These are phyloP conservation scores for Paecilomyces fulvus DNA, from an alignment of 2,329 filamentous ascomycete species.

Conservation along the genomic window DNA sequence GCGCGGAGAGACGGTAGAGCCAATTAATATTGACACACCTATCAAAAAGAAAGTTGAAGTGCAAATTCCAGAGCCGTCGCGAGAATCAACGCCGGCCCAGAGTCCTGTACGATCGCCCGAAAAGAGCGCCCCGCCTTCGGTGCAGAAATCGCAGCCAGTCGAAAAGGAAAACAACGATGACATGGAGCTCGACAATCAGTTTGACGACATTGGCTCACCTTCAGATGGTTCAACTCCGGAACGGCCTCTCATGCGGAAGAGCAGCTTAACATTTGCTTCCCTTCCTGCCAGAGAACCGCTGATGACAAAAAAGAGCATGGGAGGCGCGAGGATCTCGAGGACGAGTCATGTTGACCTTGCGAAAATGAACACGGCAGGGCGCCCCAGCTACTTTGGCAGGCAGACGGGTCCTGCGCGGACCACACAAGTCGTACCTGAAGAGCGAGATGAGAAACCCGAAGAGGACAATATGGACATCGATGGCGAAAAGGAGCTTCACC, in stretches of 20 bases:
- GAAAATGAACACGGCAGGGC: slow-evolving; percentile 36
- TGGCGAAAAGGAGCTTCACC: slow-evolving; percentile 46
- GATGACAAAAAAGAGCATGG: slow-evolving; percentile 74
- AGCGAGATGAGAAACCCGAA: slow-evolving; percentile 34
- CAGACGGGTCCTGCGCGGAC: slow-evolving; percentile 55
- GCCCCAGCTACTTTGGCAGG: slow-evolving; percentile 65
- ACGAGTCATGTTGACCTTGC: slow-evolving; percentile 67
- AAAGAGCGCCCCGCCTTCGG: slow-evolving; percentile 7
- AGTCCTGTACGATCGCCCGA: slow-evolving; percentile 9
- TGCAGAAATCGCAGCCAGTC: slow-evolving; percentile 6
- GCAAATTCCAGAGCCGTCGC: slow-evolving; percentile 7
- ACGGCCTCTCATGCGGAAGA: slow-evolving; percentile 73
- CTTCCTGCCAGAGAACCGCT: slow-evolving; percentile 85
- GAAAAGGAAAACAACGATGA: slow-evolving; percentile 18
- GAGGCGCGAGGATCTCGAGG: slow-evolving; percentile 57
- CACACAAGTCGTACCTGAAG: slow-evolving; percentile 20
- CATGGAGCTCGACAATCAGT: slow-evolving; percentile 23
- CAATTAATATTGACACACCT: slow-evolving; percentile 22
- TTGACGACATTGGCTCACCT: slow-evolving; percentile 41
- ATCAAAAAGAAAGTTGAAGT: slow-evolving; percentile 12
- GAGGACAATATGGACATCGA: slow-evolving; percentile 42
- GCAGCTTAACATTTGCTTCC: slow-evolving; percentile 88
- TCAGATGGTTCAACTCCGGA: slow-evolving; percentile 41
- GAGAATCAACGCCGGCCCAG: slow-evolving; percentile 5
- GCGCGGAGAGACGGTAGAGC: slow-evolving; percentile 30